Evolutionary conservation across 2,329 filamentous ascomycete genomes (phyloP).

Genomic region (Ophiocordyceps camponoti-leonardi): DNA sequence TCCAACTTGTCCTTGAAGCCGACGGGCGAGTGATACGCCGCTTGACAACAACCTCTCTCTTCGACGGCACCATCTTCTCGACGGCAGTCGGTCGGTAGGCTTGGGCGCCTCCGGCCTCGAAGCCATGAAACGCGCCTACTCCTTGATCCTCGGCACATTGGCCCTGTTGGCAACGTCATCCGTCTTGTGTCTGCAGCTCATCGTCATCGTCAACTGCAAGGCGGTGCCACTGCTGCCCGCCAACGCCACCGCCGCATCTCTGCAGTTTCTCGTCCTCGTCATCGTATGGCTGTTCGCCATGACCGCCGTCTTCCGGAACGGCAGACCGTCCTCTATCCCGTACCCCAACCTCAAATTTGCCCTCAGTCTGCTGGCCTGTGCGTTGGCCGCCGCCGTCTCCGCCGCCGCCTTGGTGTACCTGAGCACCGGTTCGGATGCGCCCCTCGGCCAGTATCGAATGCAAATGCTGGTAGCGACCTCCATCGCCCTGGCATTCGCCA

Average conservation of each 20-base stretch:
- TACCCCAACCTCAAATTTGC: slow-evolving; percentile 10
- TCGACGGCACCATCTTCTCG: no score
- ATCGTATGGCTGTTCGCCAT: slow-evolving; percentile 15
- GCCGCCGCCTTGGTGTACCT: slow-evolving; percentile 24
- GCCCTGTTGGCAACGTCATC: slow-evolving; percentile 6
- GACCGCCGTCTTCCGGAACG: slow-evolving; percentile 9
- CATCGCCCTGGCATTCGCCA: slow-evolving; percentile 25
- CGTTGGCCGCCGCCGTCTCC: slow-evolving; percentile 26
- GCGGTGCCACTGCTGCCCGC: slow-evolving; percentile 3
- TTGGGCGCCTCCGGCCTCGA: neutral
- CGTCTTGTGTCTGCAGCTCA: slow-evolving; percentile 6
- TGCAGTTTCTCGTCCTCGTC: slow-evolving; percentile 12
- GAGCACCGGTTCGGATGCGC: slow-evolving; percentile 6
- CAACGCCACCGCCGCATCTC: slow-evolving; percentile 10
- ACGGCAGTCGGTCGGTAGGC: slow-evolving; percentile 1
- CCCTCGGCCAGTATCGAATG: slow-evolving; percentile 6
- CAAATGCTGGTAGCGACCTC: slow-evolving; percentile 26
- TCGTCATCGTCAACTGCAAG: slow-evolving; percentile 3
- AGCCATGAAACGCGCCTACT: slow-evolving; percentile 3
- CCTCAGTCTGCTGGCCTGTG: slow-evolving; percentile 19
- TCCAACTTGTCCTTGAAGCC: no score
- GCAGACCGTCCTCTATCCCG: slow-evolving; percentile 9
- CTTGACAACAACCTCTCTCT: no score
- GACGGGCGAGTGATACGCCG: no score
- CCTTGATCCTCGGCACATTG: slow-evolving; percentile 2